A percentile compares a stretch with the other conserved stretches of the same genome.
These are phyloP conservation scores for Coriaria nepalensis DNA, from an alignment of 306 rosid genomes.

Conservation along the genomic window DNA sequence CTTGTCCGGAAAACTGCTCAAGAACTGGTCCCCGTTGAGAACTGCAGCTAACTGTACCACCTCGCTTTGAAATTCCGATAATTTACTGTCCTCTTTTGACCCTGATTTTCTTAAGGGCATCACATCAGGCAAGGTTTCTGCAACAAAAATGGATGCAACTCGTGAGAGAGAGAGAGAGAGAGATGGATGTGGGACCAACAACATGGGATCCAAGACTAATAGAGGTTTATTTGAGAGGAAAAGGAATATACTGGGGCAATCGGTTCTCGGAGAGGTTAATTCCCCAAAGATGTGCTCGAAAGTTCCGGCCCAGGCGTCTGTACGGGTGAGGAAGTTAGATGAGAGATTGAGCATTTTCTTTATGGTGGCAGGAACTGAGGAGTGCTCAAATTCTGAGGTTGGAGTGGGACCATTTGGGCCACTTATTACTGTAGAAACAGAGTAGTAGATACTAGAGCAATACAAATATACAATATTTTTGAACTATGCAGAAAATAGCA, in stretches of 20 bases:
- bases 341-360: constrained; percentile 87
- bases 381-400: constrained; percentile 90
- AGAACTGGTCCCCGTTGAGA: constrained; percentile 82
- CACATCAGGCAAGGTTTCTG: constrained; percentile 84
- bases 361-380: constrained; percentile 95
- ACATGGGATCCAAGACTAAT: too few species aligned
- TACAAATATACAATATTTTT: background rate
- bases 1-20: constrained; percentile 82
- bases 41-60: constrained; percentile 88
- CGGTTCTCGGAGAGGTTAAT: constrained; percentile 67
- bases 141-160: background rate
- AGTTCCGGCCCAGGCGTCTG: constrained; percentile 99
- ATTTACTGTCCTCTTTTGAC: constrained; percentile 46
- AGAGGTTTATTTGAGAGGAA: background rate
- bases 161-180: too few species aligned
- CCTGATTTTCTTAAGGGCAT: constrained; percentile 53
- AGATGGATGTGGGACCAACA: too few species aligned
- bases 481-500: background rate
- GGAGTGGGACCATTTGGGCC: constrained; percentile 68
- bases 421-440: constrained; percentile 47
- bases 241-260: constrained; percentile 63
- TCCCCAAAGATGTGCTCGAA: constrained; percentile 70
- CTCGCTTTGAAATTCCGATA: constrained; percentile 88
- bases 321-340: constrained; percentile 85
- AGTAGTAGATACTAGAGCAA: constrained; percentile 4